phyloP scores from a whole-genome alignment of 1,139 yeast species.

The Taphrina confusa region DNA sequence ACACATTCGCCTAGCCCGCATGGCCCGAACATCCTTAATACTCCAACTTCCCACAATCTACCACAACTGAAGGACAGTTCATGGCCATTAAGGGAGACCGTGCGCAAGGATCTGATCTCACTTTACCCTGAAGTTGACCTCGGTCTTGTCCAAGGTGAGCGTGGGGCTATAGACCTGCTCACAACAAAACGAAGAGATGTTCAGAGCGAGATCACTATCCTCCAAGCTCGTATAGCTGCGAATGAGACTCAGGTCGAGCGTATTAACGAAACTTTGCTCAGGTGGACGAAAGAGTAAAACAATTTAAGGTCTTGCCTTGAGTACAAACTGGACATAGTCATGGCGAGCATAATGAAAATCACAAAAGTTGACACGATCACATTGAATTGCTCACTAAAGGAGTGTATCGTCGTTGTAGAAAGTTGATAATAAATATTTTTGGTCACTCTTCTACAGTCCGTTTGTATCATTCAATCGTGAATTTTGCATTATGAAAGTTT shows the following conservation, averaged over 20 bases:
- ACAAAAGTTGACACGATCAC: no score
- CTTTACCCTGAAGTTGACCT: slow-evolving; percentile 23
- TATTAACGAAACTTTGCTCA: slow-evolving; percentile 6
- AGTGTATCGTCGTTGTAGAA: no score
- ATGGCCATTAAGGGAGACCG: slow-evolving; percentile 12
- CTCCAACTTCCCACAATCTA: slow-evolving; percentile 15
- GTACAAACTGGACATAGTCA: no score
- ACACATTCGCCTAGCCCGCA: slow-evolving; percentile 4
- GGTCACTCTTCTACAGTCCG: no score
- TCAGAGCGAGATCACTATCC: slow-evolving; percentile 13
- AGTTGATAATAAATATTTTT: no score
- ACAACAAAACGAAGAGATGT: slow-evolving; percentile 4
- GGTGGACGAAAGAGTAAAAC: slow-evolving; percentile 16
- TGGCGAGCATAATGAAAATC: no score
- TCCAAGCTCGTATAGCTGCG: slow-evolving; percentile 1
- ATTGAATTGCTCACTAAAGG: no score
- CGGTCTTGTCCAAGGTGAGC: slow-evolving; percentile 5
- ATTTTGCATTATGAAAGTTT: no score
- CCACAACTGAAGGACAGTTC: slow-evolving; percentile 15
- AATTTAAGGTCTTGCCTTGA: no score
- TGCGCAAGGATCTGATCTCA: slow-evolving; percentile 15
- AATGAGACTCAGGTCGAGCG: slow-evolving; percentile 1
- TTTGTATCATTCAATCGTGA: no score
- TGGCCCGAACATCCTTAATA: slow-evolving; percentile 19
- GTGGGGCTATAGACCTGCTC: slow-evolving; percentile 18